Conservation (phyloP, 1,284 basidiomycete genomes). For the Pyrrhoderma noxium region DNA sequence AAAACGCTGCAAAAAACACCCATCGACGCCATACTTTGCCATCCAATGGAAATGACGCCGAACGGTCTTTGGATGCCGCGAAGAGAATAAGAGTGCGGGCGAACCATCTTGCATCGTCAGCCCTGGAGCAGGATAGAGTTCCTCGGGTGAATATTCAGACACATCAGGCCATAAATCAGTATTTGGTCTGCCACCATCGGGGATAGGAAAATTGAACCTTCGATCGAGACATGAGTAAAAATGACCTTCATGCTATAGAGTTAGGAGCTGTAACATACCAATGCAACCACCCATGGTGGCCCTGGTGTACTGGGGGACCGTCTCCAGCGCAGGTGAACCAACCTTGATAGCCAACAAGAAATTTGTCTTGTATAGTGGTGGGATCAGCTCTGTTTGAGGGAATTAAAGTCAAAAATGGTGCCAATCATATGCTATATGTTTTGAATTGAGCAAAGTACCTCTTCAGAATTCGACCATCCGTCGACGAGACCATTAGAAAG, state of each 20-base stretch:
- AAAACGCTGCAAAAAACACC: conserved; percentile 72
- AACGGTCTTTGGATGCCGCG: conserved; percentile 64
- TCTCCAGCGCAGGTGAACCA: conserved; percentile 72
- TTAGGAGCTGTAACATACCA: conserved; percentile 38
- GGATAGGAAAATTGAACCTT: conserved; percentile 55
- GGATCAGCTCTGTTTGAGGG: conserved; percentile 34
- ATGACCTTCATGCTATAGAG: too few relatives aligned
- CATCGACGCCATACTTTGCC: conserved; percentile 69
- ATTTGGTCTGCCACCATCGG: conserved; percentile 58
- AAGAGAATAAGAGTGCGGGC: conserved; percentile 65
- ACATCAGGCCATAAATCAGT: conserved; percentile 71
- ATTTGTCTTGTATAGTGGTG: conserved; percentile 63
- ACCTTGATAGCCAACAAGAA: conserved; percentile 77
- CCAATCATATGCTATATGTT: background rate
- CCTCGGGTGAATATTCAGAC: conserved; percentile 58
- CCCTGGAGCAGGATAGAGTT: conserved; percentile 63
- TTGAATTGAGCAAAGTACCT: background rate
- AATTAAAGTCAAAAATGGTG: background rate
- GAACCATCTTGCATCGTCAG: conserved; percentile 45
- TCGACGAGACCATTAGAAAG: conserved; percentile 3
- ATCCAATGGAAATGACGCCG: conserved; percentile 75
- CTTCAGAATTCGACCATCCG: conserved; percentile 3
- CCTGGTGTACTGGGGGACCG: conserved; percentile 42
- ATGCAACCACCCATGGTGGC: conserved; percentile 77
- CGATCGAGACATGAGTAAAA: background rate